phyloP scores from a whole-genome alignment of 1,284 basidiomycete genomes.

The Boletus semigastroideus region DNA sequence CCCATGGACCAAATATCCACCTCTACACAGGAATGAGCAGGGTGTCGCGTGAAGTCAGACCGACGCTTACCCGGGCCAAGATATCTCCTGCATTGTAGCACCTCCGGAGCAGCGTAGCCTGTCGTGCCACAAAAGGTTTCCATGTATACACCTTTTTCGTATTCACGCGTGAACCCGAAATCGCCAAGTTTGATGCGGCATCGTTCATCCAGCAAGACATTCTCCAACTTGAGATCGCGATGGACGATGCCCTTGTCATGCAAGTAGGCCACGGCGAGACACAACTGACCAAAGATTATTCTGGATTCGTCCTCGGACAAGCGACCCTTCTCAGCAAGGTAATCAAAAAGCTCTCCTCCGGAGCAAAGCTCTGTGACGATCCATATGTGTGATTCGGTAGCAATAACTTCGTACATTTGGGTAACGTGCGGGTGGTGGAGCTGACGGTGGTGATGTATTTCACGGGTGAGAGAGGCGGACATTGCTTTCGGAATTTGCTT shows the following conservation, averaged over 20 bases:
- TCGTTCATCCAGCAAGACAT: constrained; percentile 87
- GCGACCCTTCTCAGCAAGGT: constrained; percentile 92
- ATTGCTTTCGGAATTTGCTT: constrained; percentile 97
- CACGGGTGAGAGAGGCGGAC: constrained; percentile 88
- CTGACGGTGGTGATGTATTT: constrained; percentile 97
- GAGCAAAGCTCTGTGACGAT: constrained; percentile 96
- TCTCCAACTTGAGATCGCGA: constrained; percentile 95
- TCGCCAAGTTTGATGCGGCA: constrained; percentile 91
- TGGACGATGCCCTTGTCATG: constrained; percentile 92
- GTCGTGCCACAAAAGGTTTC: constrained; percentile 98
- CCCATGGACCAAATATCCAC: constrained; percentile 98
- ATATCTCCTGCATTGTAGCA: constrained; percentile 88
- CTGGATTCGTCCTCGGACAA: constrained; percentile 82
- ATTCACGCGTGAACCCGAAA: constrained; percentile 96
- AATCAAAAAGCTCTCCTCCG: constrained; percentile 97
- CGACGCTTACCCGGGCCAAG: constrained; percentile 73
- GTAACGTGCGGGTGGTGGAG: constrained; percentile 95
- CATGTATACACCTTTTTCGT: constrained; percentile 79
- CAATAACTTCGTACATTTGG: constrained; percentile 97
- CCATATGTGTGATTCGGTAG: constrained; percentile 94
- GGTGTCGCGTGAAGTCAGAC: background rate
- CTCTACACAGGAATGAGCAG: constrained; percentile 49
- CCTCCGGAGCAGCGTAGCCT: constrained; percentile 94
- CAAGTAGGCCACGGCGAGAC: constrained; percentile 91
- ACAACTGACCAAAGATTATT: constrained; percentile 90